Evolutionary conservation across 2,329 filamentous ascomycete species (phyloP), one percentile per base, ranked within the genome.

Genomic region (Periglandula ipomoeae): DNA sequence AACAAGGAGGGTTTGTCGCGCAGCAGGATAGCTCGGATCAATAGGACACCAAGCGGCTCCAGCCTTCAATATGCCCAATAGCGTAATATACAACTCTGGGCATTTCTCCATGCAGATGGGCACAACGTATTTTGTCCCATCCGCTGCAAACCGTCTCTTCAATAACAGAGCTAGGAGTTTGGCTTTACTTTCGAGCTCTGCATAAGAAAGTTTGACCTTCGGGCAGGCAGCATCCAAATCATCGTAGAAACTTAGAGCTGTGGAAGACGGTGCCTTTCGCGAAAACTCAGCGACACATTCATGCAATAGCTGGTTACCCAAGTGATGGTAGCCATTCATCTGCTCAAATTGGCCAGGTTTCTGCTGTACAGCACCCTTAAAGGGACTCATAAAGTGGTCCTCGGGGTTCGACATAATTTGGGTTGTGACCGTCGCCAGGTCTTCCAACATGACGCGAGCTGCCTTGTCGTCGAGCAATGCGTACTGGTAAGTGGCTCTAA

Each of bases 31-130:
- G 5, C 63, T 63, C 9, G 65, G 59, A 51, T 70, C 67, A 24
- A 70, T 64, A 0, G 68, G 66, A 50, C 63, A 69, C 61, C 65
- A 70, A 1, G 66, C 68, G 19, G 57, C 64, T 1, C 70, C 70
- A 24, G 68, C 63, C 50, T 71, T 71, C 43, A 72, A 53, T 22
- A 67, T 62, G 24, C 61, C 69, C 6, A 72, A 54, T 22, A 71
- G 65, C n/a, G 68, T 60, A 17, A 70, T 59, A 48, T 69, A 69
- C 15, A 56, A 44, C 61, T 64, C 61, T 3, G 65, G 59, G 41
- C 62, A 64, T 47, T 65, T 64, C 20, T 67, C 59, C 54, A 70
- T 68, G 32, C 65, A 68, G 13, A 70, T 63, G 8, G 62, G 65
- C 5, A 67, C 52, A 37, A 59, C 66, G 37, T 61, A 57, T 34